Base-by-base conservation (phyloP, 352 stramenopile species). In the Globisporangium nunn region DNA sequence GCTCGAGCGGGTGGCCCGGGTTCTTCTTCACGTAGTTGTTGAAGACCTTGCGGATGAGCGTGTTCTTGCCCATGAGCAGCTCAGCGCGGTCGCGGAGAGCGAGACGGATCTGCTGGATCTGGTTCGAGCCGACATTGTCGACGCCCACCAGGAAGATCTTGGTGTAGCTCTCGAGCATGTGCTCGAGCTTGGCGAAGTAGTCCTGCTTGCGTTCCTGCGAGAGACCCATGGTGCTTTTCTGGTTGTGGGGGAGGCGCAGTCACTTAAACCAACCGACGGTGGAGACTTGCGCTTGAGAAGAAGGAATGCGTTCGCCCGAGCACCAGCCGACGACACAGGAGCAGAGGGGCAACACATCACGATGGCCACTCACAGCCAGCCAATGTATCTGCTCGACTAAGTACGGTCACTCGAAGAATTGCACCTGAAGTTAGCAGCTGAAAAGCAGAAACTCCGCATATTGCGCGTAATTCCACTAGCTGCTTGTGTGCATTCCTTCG, bases 61-160 rank as follows among this genome's bases (percentile, higher is more conserved):
- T 99, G 88, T 99, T 99, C 88, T 99, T 99, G 72, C 97, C 97
- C 96, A 99, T 99, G 63, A 99, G 88, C 52, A 99, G 79, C 51
- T 98, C 93, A 53, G 93, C 97, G 56, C 87, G 85, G 68, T 93
- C 91, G 65, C 97, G 95, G 23, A 99, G 91, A 31, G 82, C 84
- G 40, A 96, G 83, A 88, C 97, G 95, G 70, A 98, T 98, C 68
- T 98, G 78, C 75, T 99, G 96, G 75, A 99, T 97, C 85, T 99
- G 97, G 70, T 96, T 96, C 62, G 96, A 99, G 62, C 96, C 97
- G 52, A 99, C 97, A 87, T 99, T 99, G 89, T 99, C 97, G 58
- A 98, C 96, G 66, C 88, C 81, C 23, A 99, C 96, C 56, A 99
- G 68, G 79, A 99, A 98, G 82, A 98, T 96, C 77, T 98, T 98